phyloP scores from a whole-genome alignment of 768 basidiomycete genomes.

The Agrocybe pediades region DNA sequence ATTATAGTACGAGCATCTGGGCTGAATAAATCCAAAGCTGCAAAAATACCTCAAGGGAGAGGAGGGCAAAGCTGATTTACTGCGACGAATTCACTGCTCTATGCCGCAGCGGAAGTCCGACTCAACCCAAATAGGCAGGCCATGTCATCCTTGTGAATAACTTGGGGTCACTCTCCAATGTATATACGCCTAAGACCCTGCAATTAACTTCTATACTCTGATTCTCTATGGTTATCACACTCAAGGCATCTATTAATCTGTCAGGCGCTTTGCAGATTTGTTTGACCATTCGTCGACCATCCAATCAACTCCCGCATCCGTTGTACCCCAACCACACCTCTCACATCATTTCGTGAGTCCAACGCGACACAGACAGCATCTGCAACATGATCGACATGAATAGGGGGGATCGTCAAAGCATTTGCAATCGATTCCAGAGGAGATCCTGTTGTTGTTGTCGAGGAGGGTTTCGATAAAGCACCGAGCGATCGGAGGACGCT shows the following conservation, averaged over 20 bases:
- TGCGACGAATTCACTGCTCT: neutral
- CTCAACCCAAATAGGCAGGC: neutral
- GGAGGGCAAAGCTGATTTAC: neutral
- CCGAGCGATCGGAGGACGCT: slow-evolving; percentile 57
- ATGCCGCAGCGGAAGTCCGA: neutral
- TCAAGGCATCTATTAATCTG: neutral
- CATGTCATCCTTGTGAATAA: slow-evolving; percentile 9
- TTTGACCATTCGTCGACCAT: slow-evolving; percentile 40
- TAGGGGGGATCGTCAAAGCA: slow-evolving; percentile 81
- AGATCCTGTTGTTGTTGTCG: slow-evolving; percentile 27
- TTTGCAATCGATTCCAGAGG: slow-evolving; percentile 72
- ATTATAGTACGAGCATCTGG: neutral
- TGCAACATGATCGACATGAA: slow-evolving; percentile 96
- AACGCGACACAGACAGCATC: slow-evolving; percentile 74
- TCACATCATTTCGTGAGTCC: slow-evolving; percentile 49
- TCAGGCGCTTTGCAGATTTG: slow-evolving; percentile 5
- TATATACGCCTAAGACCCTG: neutral
- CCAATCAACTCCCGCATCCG: slow-evolving; percentile 79
- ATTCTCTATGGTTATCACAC: neutral
- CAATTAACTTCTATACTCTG: neutral
- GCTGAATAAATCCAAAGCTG: neutral
- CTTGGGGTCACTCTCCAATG: neutral
- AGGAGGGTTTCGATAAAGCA: slow-evolving; percentile 19
- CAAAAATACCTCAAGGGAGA: neutral
- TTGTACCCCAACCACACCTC: slow-evolving; percentile 68